Conservation (phyloP, 257 asterid genomes). For the Solanum appendiculatum region DNA sequence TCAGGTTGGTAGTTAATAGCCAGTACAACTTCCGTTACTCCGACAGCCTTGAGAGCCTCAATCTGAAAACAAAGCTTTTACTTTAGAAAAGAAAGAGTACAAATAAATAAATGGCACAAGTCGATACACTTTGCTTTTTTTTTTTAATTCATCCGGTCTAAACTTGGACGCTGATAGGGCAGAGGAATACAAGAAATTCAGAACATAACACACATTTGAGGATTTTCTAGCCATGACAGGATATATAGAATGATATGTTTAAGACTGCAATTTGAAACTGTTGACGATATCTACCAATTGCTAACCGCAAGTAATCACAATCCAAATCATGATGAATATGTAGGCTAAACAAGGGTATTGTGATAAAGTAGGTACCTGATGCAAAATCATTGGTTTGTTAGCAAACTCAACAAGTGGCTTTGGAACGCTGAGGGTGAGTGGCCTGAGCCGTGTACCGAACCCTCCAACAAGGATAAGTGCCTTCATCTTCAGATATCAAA, state of each 20-base stretch:
- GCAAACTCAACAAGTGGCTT: conserved; percentile 76
- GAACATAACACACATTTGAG: background rate
- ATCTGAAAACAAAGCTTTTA: conserved; percentile 29
- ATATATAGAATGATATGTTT: background rate
- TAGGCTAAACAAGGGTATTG: background rate
- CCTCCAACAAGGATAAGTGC: conserved; percentile 82
- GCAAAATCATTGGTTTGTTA: conserved; percentile 79
- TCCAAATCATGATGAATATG: background rate
- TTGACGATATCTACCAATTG: background rate
- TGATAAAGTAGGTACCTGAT: conserved; percentile 35
- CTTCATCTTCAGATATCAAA: conserved; percentile 27
- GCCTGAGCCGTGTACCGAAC: conserved; percentile 70
- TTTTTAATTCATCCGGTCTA: background rate
- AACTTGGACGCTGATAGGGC: background rate
- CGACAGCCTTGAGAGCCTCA: conserved; percentile 71
- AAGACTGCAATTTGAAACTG: background rate
- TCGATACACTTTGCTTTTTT: background rate
- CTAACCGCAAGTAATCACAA: background rate
- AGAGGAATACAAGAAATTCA: background rate
- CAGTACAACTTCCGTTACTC: conserved; percentile 77
- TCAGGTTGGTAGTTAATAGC: conserved; percentile 89
- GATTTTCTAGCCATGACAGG: background rate
- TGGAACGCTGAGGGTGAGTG: conserved; percentile 59
- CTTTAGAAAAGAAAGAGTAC: background rate
- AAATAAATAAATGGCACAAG: background rate